Conservation (phyloP, 106 monocot species). For the Dioscorea zingiberensis region DNA sequence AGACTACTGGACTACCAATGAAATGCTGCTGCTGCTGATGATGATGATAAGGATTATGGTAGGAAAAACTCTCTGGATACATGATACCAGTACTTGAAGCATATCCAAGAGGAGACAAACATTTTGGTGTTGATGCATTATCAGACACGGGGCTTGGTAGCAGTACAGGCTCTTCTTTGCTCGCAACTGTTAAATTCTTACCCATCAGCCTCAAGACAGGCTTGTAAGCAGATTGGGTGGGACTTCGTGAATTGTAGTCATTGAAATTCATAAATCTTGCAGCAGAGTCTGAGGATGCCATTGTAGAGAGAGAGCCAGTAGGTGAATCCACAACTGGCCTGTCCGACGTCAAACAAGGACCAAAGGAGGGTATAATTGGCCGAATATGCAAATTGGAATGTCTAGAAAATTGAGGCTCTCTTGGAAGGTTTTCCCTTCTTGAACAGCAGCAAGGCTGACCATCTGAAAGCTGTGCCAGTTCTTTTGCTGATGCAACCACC, state of each 20-base stretch:
- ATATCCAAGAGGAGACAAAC: conserved; percentile 12
- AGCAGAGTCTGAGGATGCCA: conserved; percentile 7
- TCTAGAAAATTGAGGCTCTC: conserved; percentile 7
- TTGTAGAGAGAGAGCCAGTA: neutral
- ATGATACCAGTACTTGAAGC: neutral
- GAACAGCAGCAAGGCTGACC: conserved; percentile 35
- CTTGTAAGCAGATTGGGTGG: conserved; percentile 23
- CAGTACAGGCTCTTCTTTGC: conserved; percentile 27
- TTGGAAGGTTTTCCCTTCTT: conserved; percentile 25
- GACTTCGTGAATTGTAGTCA: conserved; percentile 20
- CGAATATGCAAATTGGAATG: conserved; percentile 15
- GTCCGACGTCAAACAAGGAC: conserved; percentile 5
- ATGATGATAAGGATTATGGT: conserved; percentile 18
- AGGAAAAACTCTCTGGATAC: conserved; percentile 8
- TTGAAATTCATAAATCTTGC: neutral
- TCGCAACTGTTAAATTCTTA: conserved; percentile 54
- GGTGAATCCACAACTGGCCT: conserved; percentile 1
- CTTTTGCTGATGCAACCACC: neutral
- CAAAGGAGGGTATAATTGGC: conserved; percentile 13
- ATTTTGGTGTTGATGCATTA: neutral
- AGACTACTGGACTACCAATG: neutral
- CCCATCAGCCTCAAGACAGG: conserved; percentile 72
- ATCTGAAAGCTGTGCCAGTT: conserved; percentile 4
- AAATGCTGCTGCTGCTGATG: conserved; percentile 3
- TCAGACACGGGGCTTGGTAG: conserved; percentile 13